Conservation (phyloP, 352 stramenopile species). For the Globisporangium iwayamae region DNA sequence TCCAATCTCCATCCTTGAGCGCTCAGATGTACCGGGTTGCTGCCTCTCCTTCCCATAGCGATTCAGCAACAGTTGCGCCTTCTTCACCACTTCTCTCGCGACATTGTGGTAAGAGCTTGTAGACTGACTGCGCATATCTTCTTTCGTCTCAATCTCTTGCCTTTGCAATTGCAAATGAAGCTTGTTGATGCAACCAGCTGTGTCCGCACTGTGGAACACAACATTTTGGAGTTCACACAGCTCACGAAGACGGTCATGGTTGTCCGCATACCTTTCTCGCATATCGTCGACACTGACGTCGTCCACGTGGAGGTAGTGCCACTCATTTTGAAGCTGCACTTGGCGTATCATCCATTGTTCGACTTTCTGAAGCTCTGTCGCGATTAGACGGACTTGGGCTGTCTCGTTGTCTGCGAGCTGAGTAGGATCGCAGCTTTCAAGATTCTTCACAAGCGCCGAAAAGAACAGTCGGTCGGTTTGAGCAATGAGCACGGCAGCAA, state of each 20-base stretch:
- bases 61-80: constrained; percentile 28
- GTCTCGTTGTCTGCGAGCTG: constrained; percentile 1
- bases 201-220: constrained; percentile 30
- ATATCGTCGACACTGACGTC: constrained; percentile 37
- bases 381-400: constrained; percentile 26
- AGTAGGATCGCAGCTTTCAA: background rate
- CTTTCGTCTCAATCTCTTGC: constrained; percentile 12
- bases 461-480: constrained; percentile 6
- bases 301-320: constrained; percentile 45
- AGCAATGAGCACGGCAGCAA: constrained; percentile 13
- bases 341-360: constrained; percentile 66
- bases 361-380: constrained; percentile 34
- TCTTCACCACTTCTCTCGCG: constrained; percentile 24
- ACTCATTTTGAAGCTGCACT: constrained; percentile 66
- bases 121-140: background rate
- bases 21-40: background rate
- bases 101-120: constrained; percentile 29
- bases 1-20: background rate
- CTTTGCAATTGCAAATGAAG: constrained; percentile 30
- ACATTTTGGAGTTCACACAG: constrained; percentile 49
- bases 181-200: constrained; percentile 30
- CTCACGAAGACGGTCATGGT: constrained; percentile 42
- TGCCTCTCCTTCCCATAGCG: constrained; percentile 19
- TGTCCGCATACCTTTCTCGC: constrained; percentile 49
- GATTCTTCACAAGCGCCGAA: background rate